Base-by-base conservation (phyloP, 2,329 filamentous ascomycete genomes). In the Lasiodiplodia sp. region DNA sequence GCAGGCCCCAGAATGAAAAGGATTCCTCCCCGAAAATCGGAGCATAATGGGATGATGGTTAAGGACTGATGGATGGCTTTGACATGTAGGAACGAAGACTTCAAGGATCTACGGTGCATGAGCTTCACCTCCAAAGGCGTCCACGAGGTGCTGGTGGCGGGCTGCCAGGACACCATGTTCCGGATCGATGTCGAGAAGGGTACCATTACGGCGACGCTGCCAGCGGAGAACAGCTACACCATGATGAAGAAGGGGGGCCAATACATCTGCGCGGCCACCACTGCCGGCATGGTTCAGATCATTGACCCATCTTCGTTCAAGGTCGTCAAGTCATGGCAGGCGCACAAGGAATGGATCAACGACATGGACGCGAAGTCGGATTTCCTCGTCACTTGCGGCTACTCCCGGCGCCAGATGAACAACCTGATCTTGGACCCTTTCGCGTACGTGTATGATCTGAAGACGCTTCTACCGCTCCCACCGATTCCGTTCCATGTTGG, bases 291-390 rank as follows among this genome's bases (percentile, higher is more conserved):
- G 21, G 91, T 99, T 58, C 91, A 98, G 79, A 90, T 97, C 37
- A 85, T 99, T 25, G 95, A 97, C 76, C 88, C 94, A 1, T 84
- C 88, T 67, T 92, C 87, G 68, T 92, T 97, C 75, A 87, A 88
- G 52, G 86, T 97, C 5, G 85, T 96, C 73, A 96, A 95, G 78
- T 89, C 88, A 12, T 99, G 96, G 92, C 93, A 93, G 77, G 94
- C 95, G 0, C 96, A 99, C 77, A 91, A 91, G 1, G 92, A 93
- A 10, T 88, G 90, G 64, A 92, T 99, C 77, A 97, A 93, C 79
- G 95, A 98, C 78, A 97, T 99, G 92, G 96, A 99, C 82, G 93
- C 94, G 10, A 92, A 96, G 76, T 93, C 96, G 75, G 95, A 98
- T 78, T 96, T 96, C 72, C 89, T 99, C 66, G 92, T 98, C 25